These are phyloP conservation scores for Serendipita sp. DNA, from an alignment of 768 basidiomycete genomes.

Conservation along the genomic window DNA sequence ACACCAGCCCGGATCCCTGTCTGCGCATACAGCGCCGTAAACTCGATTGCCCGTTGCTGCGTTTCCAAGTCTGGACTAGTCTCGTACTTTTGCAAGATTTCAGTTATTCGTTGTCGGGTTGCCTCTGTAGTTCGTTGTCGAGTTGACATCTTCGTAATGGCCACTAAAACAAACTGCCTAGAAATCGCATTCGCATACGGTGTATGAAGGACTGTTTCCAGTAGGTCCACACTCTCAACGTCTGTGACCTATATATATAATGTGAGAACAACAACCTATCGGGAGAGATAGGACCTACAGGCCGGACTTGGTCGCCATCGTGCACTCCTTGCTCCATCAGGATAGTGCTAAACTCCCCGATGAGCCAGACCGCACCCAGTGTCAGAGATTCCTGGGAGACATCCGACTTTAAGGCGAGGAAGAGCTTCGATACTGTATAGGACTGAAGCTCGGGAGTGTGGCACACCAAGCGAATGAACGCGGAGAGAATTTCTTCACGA, in stretches of 20 bases:
- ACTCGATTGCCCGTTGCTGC: slow-evolving; percentile 93
- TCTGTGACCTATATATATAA: slow-evolving; percentile 44
- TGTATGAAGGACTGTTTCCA: slow-evolving; percentile 76
- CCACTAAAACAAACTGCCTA: slow-evolving; percentile 82
- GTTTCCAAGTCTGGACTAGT: slow-evolving; percentile 86
- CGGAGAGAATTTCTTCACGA: slow-evolving; percentile 85
- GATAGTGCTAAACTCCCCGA: slow-evolving; percentile 91
- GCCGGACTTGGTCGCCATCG: slow-evolving; percentile 55
- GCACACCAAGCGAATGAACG: slow-evolving; percentile 88
- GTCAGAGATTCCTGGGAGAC: slow-evolving; percentile 96
- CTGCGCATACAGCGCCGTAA: slow-evolving; percentile 59
- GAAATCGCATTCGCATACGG: slow-evolving; percentile 86
- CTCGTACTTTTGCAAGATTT: slow-evolving; percentile 61
- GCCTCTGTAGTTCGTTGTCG: slow-evolving; percentile 47
- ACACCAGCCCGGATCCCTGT: slow-evolving; percentile 66
- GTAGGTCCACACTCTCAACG: slow-evolving; percentile 68
- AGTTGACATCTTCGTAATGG: slow-evolving; percentile 79
- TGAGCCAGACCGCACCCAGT: slow-evolving; percentile 83
- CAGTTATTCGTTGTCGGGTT: slow-evolving; percentile 67
- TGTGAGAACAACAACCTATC: slow-evolving; percentile 2
- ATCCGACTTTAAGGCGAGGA: slow-evolving; percentile 71
- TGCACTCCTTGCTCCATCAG: slow-evolving; percentile 74
- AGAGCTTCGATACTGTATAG: slow-evolving; percentile 86
- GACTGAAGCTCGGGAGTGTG: slow-evolving; percentile 95
- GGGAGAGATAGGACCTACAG: slow-evolving; percentile 28